These are phyloP conservation scores for Fusarium guadeloupense DNA, from an alignment of 2,329 filamentous ascomycete genomes.

Conservation along the genomic window DNA sequence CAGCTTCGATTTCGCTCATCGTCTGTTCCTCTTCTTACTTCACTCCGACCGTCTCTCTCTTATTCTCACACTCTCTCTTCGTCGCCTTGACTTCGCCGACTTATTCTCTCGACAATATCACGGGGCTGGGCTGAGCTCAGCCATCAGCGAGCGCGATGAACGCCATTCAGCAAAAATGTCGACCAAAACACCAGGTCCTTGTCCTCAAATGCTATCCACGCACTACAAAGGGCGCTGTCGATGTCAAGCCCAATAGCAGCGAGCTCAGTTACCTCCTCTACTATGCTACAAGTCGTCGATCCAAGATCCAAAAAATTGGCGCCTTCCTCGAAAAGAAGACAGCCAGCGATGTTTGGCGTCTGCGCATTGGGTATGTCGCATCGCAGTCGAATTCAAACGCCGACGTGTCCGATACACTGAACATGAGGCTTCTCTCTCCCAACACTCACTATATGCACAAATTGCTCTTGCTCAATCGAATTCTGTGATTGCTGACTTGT, in stretches of 20 bases:
- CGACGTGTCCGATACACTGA: conserved; percentile 24
- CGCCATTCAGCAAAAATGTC: conserved; percentile 72
- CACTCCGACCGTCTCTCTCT: not conserved
- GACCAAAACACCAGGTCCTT: conserved; percentile 96
- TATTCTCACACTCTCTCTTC: no score
- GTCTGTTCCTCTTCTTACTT: conserved; percentile 5
- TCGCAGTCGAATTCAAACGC: conserved; percentile 11
- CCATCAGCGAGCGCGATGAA: conserved; percentile 59
- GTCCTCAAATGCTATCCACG: conserved; percentile 96
- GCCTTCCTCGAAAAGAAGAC: conserved; percentile 95
- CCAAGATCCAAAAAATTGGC: conserved; percentile 96
- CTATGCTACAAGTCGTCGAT: conserved; percentile 92
- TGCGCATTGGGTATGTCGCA: conserved; percentile 77
- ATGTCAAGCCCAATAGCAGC: conserved; percentile 95
- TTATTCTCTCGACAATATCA: not conserved
- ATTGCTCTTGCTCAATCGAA: not conserved
- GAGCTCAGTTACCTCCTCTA: conserved; percentile 97
- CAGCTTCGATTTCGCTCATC: conserved; percentile 3
- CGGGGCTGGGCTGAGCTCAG: conserved; percentile 35
- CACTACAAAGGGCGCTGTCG: conserved; percentile 88
- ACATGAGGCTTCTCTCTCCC: not conserved
- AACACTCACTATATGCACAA: not conserved
- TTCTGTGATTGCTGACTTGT: conserved; percentile 10
- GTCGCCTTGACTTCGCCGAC: not conserved
- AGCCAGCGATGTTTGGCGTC: conserved; percentile 87